Conservation (phyloP, 352 stramenopile genomes). For the Phytophthora pinifolia region DNA sequence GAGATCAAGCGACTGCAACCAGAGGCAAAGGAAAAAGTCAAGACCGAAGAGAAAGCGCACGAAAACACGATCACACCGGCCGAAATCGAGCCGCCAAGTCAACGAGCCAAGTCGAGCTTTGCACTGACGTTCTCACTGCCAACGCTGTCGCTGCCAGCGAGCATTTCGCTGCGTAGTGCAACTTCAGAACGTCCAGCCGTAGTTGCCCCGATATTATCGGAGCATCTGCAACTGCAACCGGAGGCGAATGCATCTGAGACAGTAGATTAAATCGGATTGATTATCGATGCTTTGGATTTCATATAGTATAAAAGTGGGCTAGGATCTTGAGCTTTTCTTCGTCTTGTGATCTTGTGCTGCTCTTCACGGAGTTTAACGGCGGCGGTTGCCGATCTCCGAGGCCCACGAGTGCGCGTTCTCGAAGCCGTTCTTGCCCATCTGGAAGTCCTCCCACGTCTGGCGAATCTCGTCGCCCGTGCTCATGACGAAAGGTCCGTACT, state of each 20-base stretch:
- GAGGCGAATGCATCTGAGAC: slow-evolving; percentile 24
- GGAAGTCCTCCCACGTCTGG: slow-evolving; percentile 50
- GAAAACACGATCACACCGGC: not conserved
- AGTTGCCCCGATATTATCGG: slow-evolving; percentile 23
- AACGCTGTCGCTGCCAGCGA: slow-evolving; percentile 4
- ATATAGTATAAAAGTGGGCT: slow-evolving; percentile 11
- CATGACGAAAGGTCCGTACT: slow-evolving; percentile 83
- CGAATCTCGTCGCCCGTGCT: slow-evolving; percentile 52
- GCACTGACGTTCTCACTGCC: slow-evolving; percentile 6
- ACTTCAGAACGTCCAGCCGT: slow-evolving; percentile 15
- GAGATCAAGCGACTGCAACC: slow-evolving; percentile 8
- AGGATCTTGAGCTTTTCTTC: not conserved
- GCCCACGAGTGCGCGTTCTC: slow-evolving; percentile 55
- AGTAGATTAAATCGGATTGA: not conserved
- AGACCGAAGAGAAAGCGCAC: not conserved
- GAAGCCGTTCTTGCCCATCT: slow-evolving; percentile 61
- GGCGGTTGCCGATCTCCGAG: slow-evolving; percentile 50
- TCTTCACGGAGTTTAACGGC: slow-evolving; percentile 5
- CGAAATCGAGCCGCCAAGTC: slow-evolving; percentile 1
- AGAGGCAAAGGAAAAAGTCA: not conserved
- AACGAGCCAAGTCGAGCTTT: slow-evolving; percentile 3
- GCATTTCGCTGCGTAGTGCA: slow-evolving; percentile 3
- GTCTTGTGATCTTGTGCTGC: not conserved
- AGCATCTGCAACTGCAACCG: slow-evolving; percentile 29
- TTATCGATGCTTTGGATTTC: no score